These are phyloP conservation scores for Picochlorum sp. DNA, from an alignment of 139 green algal species.

Conservation along the genomic window DNA sequence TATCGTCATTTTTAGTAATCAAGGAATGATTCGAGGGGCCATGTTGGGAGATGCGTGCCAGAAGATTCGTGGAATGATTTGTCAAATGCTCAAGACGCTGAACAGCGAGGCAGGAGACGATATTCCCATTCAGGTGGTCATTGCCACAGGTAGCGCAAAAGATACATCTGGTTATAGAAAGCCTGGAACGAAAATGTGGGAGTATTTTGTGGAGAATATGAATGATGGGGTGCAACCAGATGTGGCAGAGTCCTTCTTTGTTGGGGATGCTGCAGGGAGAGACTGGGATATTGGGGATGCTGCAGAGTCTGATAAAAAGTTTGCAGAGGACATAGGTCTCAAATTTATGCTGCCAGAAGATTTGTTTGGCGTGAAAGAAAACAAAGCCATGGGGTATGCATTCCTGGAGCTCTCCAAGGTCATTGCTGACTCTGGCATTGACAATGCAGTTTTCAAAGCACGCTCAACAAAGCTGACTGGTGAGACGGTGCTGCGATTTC, in stretches of 20 bases:
- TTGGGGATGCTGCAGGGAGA: conserved; percentile 58
- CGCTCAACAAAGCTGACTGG: conserved; percentile 6
- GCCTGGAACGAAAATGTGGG: conserved; percentile 64
- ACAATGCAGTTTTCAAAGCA: conserved; percentile 13
- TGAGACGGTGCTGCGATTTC: not conserved
- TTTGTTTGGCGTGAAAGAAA: conserved; percentile 39
- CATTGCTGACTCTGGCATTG: conserved; percentile 5
- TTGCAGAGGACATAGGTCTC: conserved; percentile 43
- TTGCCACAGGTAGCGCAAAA: conserved; percentile 34
- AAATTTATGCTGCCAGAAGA: conserved; percentile 46
- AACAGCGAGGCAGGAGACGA: not conserved
- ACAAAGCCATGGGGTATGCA: not conserved
- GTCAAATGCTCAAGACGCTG: conserved; percentile 26
- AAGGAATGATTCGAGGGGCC: conserved; percentile 49
- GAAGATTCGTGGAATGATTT: conserved; percentile 40
- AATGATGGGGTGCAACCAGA: conserved; percentile 50
- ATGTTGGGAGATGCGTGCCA: conserved; percentile 40
- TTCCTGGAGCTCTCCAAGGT: conserved; percentile 13
- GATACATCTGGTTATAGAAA: conserved; percentile 39
- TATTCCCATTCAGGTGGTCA: conserved; percentile 6
- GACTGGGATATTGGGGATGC: conserved; percentile 23
- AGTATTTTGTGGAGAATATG: conserved; percentile 43
- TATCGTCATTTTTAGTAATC: conserved; percentile 36
- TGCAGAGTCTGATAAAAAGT: conserved; percentile 22
- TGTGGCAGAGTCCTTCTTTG: conserved; percentile 46